Evolutionary conservation across 164 flowering plant genomes (phyloP), one percentile per base, ranked within the genome.

Genomic region (Stephania japonica): DNA sequence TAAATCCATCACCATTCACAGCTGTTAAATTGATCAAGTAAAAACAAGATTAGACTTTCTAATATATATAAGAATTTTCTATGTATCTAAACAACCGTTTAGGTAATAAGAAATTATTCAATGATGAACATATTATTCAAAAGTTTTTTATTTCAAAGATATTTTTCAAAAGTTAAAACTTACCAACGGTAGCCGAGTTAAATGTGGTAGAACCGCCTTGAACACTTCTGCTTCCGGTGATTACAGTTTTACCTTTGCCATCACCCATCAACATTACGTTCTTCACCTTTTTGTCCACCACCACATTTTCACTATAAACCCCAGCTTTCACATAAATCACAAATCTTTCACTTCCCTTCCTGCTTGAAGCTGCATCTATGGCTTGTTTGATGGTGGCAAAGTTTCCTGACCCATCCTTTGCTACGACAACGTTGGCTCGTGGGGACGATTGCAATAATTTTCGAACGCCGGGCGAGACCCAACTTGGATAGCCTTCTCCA

Each of bases 191-290:
- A 1, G 88, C 89, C 16, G 89, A 82, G 44, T 77, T 75, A 76
- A 78, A 90, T 32, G 91, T 90, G 68, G 88, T 86, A 65, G 72
- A 75, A 9, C 91, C 90, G 23, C 83, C 87, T 25, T 76, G 83
- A 27, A 81, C 85, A 23, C 89, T 88, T 69, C 78, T 44, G 73
- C 81, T 88, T 1, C 87, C 88, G 4, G 88, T 88, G 68, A 90
- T 84, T 19, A 88, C 73, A 6, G 94, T 90, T 38, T 69, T 27
- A 64, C 76, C 75, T 77, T 85, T 24, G 0, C 91, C 88, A 74
- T 87, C 94, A 4, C 94, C 91, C 27, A 85, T 73, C 26, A 90
- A 42, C 89, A 86, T 88, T 12, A 88, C 76, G 56, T 87, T 83
- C 73, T 56, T 56, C 62, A 56, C 18, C 21, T 56, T 56, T 19